Percentiles rank a stretch among this genome's conserved stretches.
phyloP scores from a whole-genome alignment of 345 rosid species.

The Hibiscus tridactylites region DNA sequence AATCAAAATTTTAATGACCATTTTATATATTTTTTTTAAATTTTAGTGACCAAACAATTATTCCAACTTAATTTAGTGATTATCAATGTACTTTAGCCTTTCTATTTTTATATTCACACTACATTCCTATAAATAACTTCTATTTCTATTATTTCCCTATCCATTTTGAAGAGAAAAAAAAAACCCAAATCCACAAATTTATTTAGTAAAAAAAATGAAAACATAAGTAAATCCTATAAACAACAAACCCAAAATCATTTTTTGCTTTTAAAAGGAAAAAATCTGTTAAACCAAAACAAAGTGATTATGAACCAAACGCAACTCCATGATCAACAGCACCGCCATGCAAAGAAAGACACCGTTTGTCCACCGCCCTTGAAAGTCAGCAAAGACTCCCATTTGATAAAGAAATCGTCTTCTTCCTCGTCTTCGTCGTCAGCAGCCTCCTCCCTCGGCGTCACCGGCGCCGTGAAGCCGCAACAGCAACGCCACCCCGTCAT shows the following conservation, averaged over 20 bases:
- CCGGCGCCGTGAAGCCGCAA: conserved; percentile 26
- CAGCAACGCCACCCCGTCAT: conserved; percentile 73
- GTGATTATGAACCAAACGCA: conserved; percentile 28
- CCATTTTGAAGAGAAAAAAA: too few species aligned
- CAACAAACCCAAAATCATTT: background rate
- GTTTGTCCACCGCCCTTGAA: conserved; percentile 26
- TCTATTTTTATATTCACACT: background rate
- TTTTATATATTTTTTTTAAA: too few species aligned
- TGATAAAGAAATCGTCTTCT: conserved; percentile 35
- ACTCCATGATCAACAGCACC: conserved; percentile 9
- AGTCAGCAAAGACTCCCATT: conserved; percentile 46
- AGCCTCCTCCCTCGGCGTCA: conserved; percentile 23
- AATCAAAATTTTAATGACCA: too few species aligned
- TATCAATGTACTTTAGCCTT: too few species aligned
- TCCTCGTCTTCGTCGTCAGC: conserved; percentile 26
- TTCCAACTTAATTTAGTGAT: background rate
- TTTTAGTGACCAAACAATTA: too few species aligned
- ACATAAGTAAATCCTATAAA: background rate
- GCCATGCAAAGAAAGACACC: conserved; percentile 7
- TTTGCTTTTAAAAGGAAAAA: background rate
- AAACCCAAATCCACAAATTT: too few species aligned
- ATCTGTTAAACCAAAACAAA: background rate
- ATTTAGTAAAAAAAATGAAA: too few species aligned
- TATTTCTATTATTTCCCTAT: too few species aligned
- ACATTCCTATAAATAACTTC: too few species aligned